These are phyloP conservation scores for Suaeda aralocaspica DNA, from an alignment of 148 eudicot genomes.

Conservation along the genomic window DNA sequence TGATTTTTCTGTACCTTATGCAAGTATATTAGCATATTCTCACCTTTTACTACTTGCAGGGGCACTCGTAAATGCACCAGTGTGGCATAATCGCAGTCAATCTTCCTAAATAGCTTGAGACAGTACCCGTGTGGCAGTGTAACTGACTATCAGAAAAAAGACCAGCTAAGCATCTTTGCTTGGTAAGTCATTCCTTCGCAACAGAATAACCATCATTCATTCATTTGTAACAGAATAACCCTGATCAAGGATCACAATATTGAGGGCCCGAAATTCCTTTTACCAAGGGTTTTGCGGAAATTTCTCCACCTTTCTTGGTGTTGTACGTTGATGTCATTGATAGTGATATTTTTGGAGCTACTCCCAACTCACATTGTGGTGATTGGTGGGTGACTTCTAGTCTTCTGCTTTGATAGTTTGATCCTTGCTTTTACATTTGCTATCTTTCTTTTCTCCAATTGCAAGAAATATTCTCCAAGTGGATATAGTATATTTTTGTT, in stretches of 20 bases:
- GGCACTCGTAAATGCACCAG: no score
- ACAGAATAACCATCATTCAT: not conserved
- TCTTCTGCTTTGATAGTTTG: conserved; percentile 4
- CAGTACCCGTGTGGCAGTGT: not conserved
- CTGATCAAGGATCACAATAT: not conserved
- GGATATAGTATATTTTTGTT: conserved; percentile 10
- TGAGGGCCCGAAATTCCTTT: not conserved
- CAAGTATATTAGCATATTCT: no score
- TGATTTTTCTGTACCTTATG: not conserved
- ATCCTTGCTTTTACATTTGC: not conserved
- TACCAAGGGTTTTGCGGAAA: not conserved
- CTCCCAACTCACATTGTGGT: not conserved
- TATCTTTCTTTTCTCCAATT: not conserved
- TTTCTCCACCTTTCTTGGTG: not conserved
- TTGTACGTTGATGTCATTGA: not conserved
- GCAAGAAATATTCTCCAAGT: conserved; percentile 19
- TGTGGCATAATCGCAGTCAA: no score
- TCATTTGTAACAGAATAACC: not conserved
- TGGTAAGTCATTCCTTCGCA: not conserved
- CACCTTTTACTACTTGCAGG: no score
- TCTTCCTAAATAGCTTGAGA: conserved; percentile 15
- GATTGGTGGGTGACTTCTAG: conserved; percentile 15
- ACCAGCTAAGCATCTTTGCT: no score
- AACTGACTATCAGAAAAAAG: no score
- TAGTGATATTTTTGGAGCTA: not conserved